These are phyloP conservation scores for Cercophora newfieldiana DNA, from an alignment of 495 filamentous ascomycete genomes.

Conservation along the genomic window DNA sequence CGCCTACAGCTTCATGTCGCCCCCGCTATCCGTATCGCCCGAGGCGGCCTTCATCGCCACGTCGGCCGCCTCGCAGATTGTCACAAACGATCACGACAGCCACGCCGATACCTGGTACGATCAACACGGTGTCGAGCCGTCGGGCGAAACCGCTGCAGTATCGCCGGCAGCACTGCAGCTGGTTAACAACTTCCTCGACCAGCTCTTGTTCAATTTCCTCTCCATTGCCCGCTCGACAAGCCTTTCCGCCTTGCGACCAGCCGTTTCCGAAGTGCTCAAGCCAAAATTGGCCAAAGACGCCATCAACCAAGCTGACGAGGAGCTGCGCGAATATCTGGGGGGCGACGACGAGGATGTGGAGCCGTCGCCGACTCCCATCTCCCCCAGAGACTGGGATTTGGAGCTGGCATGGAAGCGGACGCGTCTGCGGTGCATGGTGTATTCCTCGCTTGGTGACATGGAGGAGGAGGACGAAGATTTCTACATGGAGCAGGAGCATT, in stretches of 20 bases:
- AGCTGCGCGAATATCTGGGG: conserved; percentile 83
- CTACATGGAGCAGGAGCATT: conserved; percentile 70
- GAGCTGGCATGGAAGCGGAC: conserved; percentile 89
- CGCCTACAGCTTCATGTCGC: conserved; percentile 55
- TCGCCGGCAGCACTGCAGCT: conserved; percentile 73
- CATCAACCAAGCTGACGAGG: conserved; percentile 84
- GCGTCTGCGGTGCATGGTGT: conserved; percentile 94
- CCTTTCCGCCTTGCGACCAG: conserved; percentile 73
- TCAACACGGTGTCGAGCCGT: conserved; percentile 62
- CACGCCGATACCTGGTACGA: conserved; percentile 65
- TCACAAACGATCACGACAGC: conserved; percentile 81
- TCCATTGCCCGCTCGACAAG: conserved; percentile 78
- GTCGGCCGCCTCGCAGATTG: conserved; percentile 86
- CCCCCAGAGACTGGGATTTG: conserved; percentile 71
- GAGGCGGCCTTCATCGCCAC: conserved; percentile 86
- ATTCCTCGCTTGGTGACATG: conserved; percentile 93
- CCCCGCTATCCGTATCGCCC: conserved; percentile 68
- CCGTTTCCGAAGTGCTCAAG: conserved; percentile 84
- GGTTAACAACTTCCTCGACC: conserved; percentile 92
- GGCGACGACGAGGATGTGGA: conserved; percentile 70
- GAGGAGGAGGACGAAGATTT: conserved; percentile 96
- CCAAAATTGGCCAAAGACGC: conserved; percentile 84
- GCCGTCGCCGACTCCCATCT: conserved; percentile 49
- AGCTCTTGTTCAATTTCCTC: conserved; percentile 86
- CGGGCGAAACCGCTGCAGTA: conserved; percentile 68